Evolutionary conservation across 75 land plant genomes (phyloP).

Genomic region (Cryptomeria japonica): DNA sequence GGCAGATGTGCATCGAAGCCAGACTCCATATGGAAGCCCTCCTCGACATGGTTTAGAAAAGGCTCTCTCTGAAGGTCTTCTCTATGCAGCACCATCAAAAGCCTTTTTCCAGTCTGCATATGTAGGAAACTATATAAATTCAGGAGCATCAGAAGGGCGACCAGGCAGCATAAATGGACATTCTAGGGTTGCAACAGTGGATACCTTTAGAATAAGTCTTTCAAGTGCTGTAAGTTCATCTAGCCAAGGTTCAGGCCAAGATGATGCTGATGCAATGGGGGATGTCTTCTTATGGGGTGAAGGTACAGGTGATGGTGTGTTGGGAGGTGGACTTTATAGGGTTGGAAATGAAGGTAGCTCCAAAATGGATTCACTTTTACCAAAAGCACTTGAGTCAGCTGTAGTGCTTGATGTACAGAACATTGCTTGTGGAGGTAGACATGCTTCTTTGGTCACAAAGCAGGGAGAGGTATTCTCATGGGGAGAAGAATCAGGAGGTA

Average conservation of each 20-base stretch:
- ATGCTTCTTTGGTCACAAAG: constrained; percentile 79
- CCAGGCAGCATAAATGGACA: constrained; percentile 38
- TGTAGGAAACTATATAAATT: constrained; percentile 34
- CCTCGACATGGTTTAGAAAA: constrained; percentile 60
- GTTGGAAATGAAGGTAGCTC: constrained; percentile 36
- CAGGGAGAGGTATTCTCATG: constrained; percentile 89
- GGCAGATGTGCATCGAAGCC: constrained; percentile 31
- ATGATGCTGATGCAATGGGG: constrained; percentile 77
- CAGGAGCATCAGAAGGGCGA: constrained; percentile 43
- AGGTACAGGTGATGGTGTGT: constrained; percentile 67
- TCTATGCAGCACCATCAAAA: constrained; percentile 36
- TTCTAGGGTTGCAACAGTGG: constrained; percentile 28
- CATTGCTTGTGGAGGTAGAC: constrained; percentile 75
- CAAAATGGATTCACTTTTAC: constrained; percentile 70
- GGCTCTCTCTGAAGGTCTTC: constrained; percentile 54
- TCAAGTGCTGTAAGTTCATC: constrained; percentile 93
- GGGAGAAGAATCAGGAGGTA: constrained; percentile 91
- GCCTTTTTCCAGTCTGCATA: constrained; percentile 30
- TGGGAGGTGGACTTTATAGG: constrained; percentile 66
- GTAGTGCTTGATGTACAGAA: constrained; percentile 77
- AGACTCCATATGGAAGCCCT: constrained; percentile 51
- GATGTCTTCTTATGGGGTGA: constrained; percentile 95
- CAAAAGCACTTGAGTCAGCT: constrained; percentile 79
- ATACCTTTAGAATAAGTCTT: constrained; percentile 67
- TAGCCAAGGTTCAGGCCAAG: constrained; percentile 89